These are phyloP conservation scores for Diddensiella caesifluorescens DNA, from an alignment of 805 yeast species.

Conservation along the genomic window DNA sequence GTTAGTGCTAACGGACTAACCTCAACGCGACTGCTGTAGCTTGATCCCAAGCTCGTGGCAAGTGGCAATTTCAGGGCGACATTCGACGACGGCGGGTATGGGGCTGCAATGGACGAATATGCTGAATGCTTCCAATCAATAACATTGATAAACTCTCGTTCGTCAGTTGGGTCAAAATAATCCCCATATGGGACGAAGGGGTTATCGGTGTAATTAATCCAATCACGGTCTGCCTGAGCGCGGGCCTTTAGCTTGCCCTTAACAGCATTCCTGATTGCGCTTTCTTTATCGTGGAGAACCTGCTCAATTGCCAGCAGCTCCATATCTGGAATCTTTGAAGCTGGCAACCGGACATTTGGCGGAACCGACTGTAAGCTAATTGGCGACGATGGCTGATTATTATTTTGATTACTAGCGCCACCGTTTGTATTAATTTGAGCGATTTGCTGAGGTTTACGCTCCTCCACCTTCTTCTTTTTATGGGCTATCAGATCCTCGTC, in stretches of 20 bases:
- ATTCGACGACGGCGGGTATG: slow-evolving; percentile 38
- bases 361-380: slow-evolving; percentile 28
- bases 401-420: slow-evolving; percentile 32
- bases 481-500: slow-evolving; percentile 78
- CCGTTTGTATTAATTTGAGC: slow-evolving; percentile 18
- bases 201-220: slow-evolving; percentile 82
- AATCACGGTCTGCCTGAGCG: slow-evolving; percentile 55
- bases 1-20: slow-evolving; percentile 22
- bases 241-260: slow-evolving; percentile 73
- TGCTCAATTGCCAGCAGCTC: slow-evolving; percentile 78
- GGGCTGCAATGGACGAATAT: slow-evolving; percentile 64
- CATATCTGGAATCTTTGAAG: slow-evolving; percentile 89
- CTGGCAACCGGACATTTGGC: slow-evolving; percentile 81
- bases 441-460: slow-evolving; percentile 11
- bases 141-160: slow-evolving; percentile 30
- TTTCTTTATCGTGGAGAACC: slow-evolving; percentile 67
- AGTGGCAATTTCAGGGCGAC: slow-evolving; percentile 31
- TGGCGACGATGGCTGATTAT: too few relatives aligned
- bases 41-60: slow-evolving; percentile 26
- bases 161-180: slow-evolving; percentile 46
- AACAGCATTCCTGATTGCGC: slow-evolving; percentile 76
- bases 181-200: slow-evolving; percentile 77
- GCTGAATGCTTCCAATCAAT: slow-evolving; percentile 64
- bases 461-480: slow-evolving; percentile 45
- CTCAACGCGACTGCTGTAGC: slow-evolving; percentile 25